Conservation (phyloP, 2,329 filamentous ascomycete genomes). For the Fusarium sp. region DNA sequence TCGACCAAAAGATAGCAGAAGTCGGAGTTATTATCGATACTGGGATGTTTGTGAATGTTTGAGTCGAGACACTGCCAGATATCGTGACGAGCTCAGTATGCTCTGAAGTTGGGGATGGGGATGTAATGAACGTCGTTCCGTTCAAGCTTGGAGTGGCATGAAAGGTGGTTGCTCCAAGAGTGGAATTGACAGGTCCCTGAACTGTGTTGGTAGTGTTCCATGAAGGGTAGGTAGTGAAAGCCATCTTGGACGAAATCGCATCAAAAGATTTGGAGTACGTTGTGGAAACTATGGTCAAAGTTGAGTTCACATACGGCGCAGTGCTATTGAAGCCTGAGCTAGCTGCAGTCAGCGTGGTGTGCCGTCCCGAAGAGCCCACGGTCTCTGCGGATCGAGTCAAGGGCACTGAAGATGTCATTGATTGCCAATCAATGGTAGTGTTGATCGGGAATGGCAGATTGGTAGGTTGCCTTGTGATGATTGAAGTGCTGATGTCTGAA, state of each 20-base stretch:
- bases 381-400: not conserved
- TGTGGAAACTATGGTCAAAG: conserved; percentile 6
- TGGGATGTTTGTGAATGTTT: not conserved
- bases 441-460: conserved; percentile 31
- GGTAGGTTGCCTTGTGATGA: conserved; percentile 18
- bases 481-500: conserved; percentile 18
- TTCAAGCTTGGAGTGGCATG: not conserved
- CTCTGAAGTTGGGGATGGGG: conserved; percentile 9
- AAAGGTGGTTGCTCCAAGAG: not conserved
- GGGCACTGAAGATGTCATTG: not conserved
- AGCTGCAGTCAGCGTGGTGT: not conserved
- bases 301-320: conserved; percentile 33
- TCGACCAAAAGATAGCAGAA: conserved; percentile 12
- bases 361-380: not conserved
- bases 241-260: conserved; percentile 1
- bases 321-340: conserved; percentile 22
- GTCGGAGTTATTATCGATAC: conserved; percentile 13
- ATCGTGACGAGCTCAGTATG: conserved; percentile 18
- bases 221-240: conserved; percentile 3
- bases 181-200: conserved; percentile 15
- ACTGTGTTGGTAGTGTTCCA: conserved; percentile 13
- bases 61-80: not conserved
- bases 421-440: conserved; percentile 19
- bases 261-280: conserved; percentile 4
- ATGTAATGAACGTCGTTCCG: not conserved